A percentile compares a stretch with the other conserved stretches of the same genome.
phyloP scores from a whole-genome alignment of 768 basidiomycete species.

The Tephrocybe sp. region DNA sequence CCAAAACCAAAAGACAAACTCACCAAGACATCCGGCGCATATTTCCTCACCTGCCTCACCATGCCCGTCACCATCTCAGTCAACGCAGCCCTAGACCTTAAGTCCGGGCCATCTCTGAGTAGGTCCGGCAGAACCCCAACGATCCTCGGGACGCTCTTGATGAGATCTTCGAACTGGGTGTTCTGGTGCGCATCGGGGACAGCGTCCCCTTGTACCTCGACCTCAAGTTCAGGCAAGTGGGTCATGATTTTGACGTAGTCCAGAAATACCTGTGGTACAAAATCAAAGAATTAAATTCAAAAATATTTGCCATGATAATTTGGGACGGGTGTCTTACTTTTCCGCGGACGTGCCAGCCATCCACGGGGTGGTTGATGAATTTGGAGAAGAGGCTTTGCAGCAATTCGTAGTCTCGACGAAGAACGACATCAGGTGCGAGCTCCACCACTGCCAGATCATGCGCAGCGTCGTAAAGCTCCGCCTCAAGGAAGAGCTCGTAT shows the following conservation, averaged over 20 bases:
- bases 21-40: conserved; percentile 61
- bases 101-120: conserved; percentile 51
- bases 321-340: conserved; percentile 60
- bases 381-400: conserved; percentile 66
- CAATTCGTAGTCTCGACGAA: conserved; percentile 62
- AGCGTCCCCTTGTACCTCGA: conserved; percentile 37
- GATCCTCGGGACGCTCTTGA: conserved; percentile 58
- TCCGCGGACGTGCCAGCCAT: conserved; percentile 81
- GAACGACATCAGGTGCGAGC: conserved; percentile 83
- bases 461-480: conserved; percentile 67
- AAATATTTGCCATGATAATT: conserved; percentile 1
- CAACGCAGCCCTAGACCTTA: conserved; percentile 67
- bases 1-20: no score
- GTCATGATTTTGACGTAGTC: conserved; percentile 70
- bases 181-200: conserved; percentile 44
- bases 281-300: background rate
- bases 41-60: conserved; percentile 54
- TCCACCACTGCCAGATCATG: conserved; percentile 85
- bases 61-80: conserved; percentile 72
- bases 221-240: conserved; percentile 48
- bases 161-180: conserved; percentile 58
- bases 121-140: conserved; percentile 70
- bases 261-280: conserved; percentile 51
- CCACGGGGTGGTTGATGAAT: conserved; percentile 57
- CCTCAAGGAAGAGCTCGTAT: conserved; percentile 73